Base-by-base conservation (phyloP, 306 rosid genomes). In the Lathyrus aphaca region DNA sequence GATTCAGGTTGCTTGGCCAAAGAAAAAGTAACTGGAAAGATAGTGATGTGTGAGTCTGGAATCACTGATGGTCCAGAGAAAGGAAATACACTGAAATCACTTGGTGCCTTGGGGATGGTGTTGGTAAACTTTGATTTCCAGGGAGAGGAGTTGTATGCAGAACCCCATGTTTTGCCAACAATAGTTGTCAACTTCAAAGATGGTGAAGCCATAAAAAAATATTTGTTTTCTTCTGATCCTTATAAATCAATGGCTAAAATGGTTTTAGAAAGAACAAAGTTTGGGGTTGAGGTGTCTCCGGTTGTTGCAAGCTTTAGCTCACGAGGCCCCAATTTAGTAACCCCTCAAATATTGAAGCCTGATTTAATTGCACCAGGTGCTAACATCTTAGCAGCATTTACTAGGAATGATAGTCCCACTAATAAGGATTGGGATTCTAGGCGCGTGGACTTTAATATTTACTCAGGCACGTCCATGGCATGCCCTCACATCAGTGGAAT, bases 401-500 rank as follows among this genome's bases (percentile, higher is more conserved):
- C 87, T 0, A 77, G 74, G 17, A 13, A 19, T 0, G 66, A 50
- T 14, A 80, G 85, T n/a, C 94, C 90, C 0, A 79, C 83, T 0
- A 80, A 80, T 0, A 15, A 81, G 4, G 29, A 66, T 0, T 9
- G 25, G 0, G 97, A 91, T 68, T 2, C 15, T 5, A 75, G 96
- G 80, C 91, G 89, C 23, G 96, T 87, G 79, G 83, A 79, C 0
- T 91, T 87, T 86, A 91, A 91, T 82, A 83, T 91, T 19, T 73
- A 85, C 17, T 85, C 93, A 0, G 97, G 96, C 7, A 91, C 96
- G 53, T 91, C 97, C 19, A 91, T 91, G 97, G 77, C 96, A n/a
- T n/a, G n/a, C n/a, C n/a, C n/a, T n/a, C n/a, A n/a, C n/a, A n/a
- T n/a, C n/a, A n/a, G n/a, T n/a, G n/a, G n/a, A n/a, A n/a, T n/a